Conservation (phyloP, 2,329 filamentous ascomycete species). For the Aspergillus uvarum region DNA sequence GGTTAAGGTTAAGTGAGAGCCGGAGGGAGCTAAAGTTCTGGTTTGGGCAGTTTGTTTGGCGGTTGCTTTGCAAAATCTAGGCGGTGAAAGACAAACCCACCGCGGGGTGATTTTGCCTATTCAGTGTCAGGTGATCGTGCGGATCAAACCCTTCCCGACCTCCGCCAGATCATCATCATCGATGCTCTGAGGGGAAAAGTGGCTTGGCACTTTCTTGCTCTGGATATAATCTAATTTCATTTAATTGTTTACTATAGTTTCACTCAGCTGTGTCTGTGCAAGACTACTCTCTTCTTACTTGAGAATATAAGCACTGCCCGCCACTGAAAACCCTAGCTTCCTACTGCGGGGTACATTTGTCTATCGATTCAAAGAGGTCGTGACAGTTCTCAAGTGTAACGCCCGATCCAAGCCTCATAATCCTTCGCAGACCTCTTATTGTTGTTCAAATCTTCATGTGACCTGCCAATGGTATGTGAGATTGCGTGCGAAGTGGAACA, state of each 20-base stretch:
- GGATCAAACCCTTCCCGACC: constrained; percentile 22
- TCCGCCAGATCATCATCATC: constrained; percentile 26
- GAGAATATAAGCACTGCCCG: background rate
- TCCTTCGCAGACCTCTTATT: constrained; percentile 11
- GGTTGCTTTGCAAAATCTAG: constrained; percentile 27
- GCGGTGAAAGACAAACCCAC: constrained; percentile 25
- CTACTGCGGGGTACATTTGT: background rate
- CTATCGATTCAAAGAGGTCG: constrained; percentile 1
- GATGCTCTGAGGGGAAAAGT: constrained; percentile 22
- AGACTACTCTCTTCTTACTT: background rate
- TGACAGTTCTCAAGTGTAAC: constrained; percentile 7
- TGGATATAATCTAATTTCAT: constrained; percentile 15
- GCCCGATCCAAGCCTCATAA: constrained; percentile 14
- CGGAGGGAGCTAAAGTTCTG: constrained; percentile 27
- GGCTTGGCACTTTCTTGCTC: constrained; percentile 23
- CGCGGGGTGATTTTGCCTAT: constrained; percentile 26
- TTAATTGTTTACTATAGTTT: constrained; percentile 11
- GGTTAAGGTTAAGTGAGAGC: constrained; percentile 11
- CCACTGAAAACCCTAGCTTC: background rate
- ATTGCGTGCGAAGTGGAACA: background rate
- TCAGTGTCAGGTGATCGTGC: constrained; percentile 22
- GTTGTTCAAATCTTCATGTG: constrained; percentile 12
- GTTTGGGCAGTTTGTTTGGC: constrained; percentile 36
- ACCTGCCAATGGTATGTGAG: constrained; percentile 18
- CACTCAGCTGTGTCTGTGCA: constrained; percentile 2